Conservation (phyloP, 306 rosid species). For the Cucumis cinereus region DNA sequence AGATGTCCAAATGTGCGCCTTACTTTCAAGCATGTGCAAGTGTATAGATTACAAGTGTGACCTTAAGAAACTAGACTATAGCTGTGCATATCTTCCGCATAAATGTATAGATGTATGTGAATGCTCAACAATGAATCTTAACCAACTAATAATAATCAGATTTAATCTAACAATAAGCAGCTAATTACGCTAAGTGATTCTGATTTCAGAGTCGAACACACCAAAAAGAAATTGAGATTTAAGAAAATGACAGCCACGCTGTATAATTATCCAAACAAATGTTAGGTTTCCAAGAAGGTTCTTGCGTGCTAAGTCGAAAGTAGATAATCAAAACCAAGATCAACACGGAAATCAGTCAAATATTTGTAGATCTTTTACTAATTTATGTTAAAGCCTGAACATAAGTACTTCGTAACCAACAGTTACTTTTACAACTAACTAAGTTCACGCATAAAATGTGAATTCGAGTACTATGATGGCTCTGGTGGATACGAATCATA, state of each 20-base stretch:
- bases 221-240: too few species aligned
- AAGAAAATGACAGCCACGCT: neutral
- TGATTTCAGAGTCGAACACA: neutral
- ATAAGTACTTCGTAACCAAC: neutral
- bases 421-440: neutral
- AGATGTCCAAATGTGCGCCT: neutral
- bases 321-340: neutral
- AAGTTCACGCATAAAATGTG: neutral
- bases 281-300: neutral
- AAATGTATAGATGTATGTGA: neutral
- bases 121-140: neutral
- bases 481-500: neutral
- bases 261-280: neutral
- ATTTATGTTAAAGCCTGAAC: neutral
- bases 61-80: neutral
- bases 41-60: neutral
- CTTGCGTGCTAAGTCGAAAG: neutral
- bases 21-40: neutral
- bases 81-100: neutral
- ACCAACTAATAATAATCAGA: neutral
- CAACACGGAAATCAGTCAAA: neutral
- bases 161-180: neutral
- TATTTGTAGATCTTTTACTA: neutral
- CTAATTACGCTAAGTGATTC: neutral
- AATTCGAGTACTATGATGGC: neutral